A percentile compares a stretch with the other conserved stretches of the same genome.
Evolutionary conservation across 352 stramenopile species (phyloP).

Genomic region (Pythium utonaiense): DNA sequence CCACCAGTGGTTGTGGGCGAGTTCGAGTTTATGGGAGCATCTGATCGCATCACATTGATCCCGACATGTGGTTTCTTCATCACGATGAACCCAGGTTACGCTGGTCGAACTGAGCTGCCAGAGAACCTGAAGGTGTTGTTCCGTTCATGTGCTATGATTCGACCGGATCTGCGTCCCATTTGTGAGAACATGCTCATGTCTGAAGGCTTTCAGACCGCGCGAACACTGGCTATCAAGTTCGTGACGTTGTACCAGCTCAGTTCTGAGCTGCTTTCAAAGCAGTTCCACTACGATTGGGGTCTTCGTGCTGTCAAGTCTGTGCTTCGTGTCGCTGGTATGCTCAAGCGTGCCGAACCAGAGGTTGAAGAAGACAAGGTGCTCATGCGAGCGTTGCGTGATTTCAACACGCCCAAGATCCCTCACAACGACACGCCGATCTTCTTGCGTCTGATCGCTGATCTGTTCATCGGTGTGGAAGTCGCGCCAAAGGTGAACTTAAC

Average conservation of each 20-base stretch:
- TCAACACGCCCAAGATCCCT: constrained; percentile 87
- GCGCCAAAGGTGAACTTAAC: constrained; percentile 92
- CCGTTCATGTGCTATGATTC: constrained; percentile 92
- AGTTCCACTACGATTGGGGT: constrained; percentile 92
- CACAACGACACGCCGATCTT: constrained; percentile 88
- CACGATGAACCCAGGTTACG: constrained; percentile 95
- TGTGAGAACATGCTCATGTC: constrained; percentile 91
- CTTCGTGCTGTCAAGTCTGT: constrained; percentile 89
- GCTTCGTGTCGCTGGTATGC: constrained; percentile 79
- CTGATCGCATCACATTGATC: constrained; percentile 82
- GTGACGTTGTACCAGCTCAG: constrained; percentile 88
- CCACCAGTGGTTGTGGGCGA: constrained; percentile 87
- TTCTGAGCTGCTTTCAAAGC: constrained; percentile 81
- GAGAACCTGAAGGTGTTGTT: constrained; percentile 92
- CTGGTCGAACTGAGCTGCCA: constrained; percentile 80
- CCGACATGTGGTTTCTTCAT: constrained; percentile 93
- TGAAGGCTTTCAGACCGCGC: constrained; percentile 84
- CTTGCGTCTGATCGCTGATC: constrained; percentile 78
- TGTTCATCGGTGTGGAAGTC: constrained; percentile 93
- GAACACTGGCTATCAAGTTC: constrained; percentile 91
- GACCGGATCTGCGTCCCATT: constrained; percentile 91
- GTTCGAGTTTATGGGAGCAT: constrained; percentile 87
- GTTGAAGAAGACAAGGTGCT: constrained; percentile 86
- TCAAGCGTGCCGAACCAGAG: constrained; percentile 78
- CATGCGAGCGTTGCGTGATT: constrained; percentile 83